A percentile compares a stretch with the other conserved stretches of the same genome.
Conservation (phyloP, 2,329 filamentous ascomycete species). For the Diaporthe sp. region DNA sequence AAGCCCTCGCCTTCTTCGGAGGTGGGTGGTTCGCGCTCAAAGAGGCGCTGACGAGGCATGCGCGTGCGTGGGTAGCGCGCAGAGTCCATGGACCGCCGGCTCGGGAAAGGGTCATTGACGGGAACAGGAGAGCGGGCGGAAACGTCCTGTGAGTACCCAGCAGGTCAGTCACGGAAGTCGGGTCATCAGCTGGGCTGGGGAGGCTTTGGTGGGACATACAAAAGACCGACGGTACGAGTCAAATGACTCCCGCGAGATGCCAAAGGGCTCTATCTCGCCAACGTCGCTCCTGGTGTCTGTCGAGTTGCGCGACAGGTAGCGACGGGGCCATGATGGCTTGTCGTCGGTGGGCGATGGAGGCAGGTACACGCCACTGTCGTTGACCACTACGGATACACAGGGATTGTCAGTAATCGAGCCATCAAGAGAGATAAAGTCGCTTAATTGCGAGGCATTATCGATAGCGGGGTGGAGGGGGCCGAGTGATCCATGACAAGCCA, state of each 20-base stretch:
- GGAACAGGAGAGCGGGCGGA: slow-evolving; percentile 85
- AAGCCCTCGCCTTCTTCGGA: slow-evolving; percentile 65
- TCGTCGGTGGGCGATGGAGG: slow-evolving; percentile 93
- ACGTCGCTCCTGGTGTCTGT: slow-evolving; percentile 69
- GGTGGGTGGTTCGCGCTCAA: slow-evolving; percentile 72
- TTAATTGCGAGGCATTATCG: slow-evolving; percentile 35
- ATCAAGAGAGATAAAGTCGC: not conserved
- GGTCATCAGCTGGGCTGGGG: not conserved
- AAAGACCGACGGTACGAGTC: slow-evolving; percentile 97
- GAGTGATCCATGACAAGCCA: not conserved
- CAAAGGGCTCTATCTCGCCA: slow-evolving; percentile 91
- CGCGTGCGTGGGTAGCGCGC: slow-evolving; percentile 72
- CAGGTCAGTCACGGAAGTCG: not conserved
- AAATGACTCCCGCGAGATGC: slow-evolving; percentile 95
- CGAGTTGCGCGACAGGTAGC: slow-evolving; percentile 66
- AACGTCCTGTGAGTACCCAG: slow-evolving; percentile 76
- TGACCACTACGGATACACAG: slow-evolving; percentile 77
- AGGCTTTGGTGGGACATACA: slow-evolving; percentile 66
- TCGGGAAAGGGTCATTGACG: slow-evolving; percentile 64
- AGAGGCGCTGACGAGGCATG: slow-evolving; percentile 69
- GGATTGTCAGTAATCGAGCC: slow-evolving; percentile 9
- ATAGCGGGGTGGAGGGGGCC: slow-evolving; percentile 6
- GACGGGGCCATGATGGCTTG: slow-evolving; percentile 76
- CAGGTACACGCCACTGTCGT: slow-evolving; percentile 94
- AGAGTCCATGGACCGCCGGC: slow-evolving; percentile 86